Conservation (phyloP, 2,329 filamentous ascomycete genomes). For the Elsinoe batatas region DNA sequence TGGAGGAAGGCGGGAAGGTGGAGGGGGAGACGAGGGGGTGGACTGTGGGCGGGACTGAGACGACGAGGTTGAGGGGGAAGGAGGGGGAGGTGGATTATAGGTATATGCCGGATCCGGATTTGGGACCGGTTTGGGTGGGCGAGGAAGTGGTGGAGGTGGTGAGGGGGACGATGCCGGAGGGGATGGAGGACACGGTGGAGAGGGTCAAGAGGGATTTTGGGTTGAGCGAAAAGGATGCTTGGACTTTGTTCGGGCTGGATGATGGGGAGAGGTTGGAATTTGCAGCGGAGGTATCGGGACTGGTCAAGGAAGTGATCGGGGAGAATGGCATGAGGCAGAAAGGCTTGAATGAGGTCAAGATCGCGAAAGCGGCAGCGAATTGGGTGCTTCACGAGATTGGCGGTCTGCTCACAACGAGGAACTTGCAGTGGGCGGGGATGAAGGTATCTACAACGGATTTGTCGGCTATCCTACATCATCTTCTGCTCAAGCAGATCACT, state of each 20-base stretch:
- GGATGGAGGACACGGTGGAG: slow-evolving; percentile 58
- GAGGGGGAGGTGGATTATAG: slow-evolving; percentile 96
- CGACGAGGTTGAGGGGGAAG: slow-evolving; percentile 73
- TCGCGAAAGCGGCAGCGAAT: slow-evolving; percentile 47
- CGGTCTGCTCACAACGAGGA: slow-evolving; percentile 33
- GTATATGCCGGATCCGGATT: slow-evolving; percentile 95
- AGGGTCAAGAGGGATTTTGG: slow-evolving; percentile 48
- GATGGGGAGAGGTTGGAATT: slow-evolving; percentile 73
- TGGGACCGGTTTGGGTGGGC: slow-evolving; percentile 68
- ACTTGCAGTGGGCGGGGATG: slow-evolving; percentile 33
- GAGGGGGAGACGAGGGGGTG: slow-evolving; percentile 87
- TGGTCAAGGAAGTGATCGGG: slow-evolving; percentile 35
- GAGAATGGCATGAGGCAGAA: neutral
- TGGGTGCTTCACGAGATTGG: slow-evolving; percentile 48
- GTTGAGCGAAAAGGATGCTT: slow-evolving; percentile 71
- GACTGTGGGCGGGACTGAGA: slow-evolving; percentile 76
- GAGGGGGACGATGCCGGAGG: slow-evolving; percentile 51
- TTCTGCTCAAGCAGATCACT: slow-evolving; percentile 37
- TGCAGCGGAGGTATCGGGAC: slow-evolving; percentile 52
- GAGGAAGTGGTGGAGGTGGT: slow-evolving; percentile 58
- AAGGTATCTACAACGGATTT: slow-evolving; percentile 32
- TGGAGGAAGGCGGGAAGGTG: slow-evolving; percentile 65
- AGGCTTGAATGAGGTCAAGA: slow-evolving; percentile 19
- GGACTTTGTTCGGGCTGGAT: slow-evolving; percentile 67
- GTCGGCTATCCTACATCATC: slow-evolving; percentile 33